These are phyloP conservation scores for Pythium brachiatum DNA, from an alignment of 352 stramenopile species.

Conservation along the genomic window DNA sequence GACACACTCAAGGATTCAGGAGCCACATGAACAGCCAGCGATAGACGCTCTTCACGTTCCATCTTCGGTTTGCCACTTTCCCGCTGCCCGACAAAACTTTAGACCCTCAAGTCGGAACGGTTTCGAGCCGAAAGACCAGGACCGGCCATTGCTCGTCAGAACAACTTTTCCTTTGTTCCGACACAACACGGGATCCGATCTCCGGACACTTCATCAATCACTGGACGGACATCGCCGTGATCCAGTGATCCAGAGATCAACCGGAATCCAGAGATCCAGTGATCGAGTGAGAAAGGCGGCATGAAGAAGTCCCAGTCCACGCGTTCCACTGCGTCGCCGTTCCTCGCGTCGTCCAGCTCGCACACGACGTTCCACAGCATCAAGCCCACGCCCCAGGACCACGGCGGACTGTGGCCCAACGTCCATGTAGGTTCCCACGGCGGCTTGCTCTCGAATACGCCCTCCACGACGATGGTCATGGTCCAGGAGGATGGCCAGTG, in stretches of 20 bases:
- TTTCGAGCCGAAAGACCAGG: too few relatives aligned
- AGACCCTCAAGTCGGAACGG: neutral
- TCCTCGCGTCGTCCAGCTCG: slow-evolving; percentile 18
- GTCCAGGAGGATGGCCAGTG: slow-evolving; percentile 24
- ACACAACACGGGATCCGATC: neutral
- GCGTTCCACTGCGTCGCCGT: slow-evolving; percentile 11
- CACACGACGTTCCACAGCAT: slow-evolving; percentile 14
- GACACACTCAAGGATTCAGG: neutral
- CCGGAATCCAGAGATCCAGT: neutral
- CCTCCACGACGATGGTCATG: slow-evolving; percentile 8
- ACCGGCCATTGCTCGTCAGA: neutral
- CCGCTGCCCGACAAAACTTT: neutral
- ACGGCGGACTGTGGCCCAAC: slow-evolving; percentile 1
- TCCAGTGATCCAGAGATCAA: neutral
- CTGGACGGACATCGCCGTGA: neutral
- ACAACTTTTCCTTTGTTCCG: neutral
- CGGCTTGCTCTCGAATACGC: neutral
- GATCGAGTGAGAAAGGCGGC: neutral
- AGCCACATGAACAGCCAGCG: too few relatives aligned
- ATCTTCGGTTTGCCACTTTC: neutral
- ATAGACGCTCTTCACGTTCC: neutral
- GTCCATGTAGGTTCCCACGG: neutral
- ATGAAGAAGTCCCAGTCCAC: slow-evolving; percentile 16
- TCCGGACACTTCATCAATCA: neutral
- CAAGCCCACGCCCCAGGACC: slow-evolving; percentile 3